Conservation (phyloP, 129 eudicot species). For the Deinandra increscens region DNA sequence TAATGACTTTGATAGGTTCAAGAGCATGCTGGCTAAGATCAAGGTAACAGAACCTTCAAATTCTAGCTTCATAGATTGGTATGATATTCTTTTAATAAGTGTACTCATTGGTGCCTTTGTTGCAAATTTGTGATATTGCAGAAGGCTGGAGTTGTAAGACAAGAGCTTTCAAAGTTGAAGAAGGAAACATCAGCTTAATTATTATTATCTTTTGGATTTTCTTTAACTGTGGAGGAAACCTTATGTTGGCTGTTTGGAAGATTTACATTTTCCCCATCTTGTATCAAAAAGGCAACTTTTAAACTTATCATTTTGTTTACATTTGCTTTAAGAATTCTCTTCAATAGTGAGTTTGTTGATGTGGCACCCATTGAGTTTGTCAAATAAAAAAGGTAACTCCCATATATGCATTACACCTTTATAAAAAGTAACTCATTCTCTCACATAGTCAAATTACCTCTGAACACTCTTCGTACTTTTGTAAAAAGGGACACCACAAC, state of each 20-base stretch:
- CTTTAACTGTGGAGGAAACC: slow-evolving; percentile 1
- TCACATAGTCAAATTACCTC: too few relatives aligned
- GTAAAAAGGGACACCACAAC: too few relatives aligned
- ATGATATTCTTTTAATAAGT: too few relatives aligned
- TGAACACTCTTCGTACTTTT: too few relatives aligned
- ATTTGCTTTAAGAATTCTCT: background rate
- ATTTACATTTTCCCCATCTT: slow-evolving; percentile 4
- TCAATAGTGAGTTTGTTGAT: background rate
- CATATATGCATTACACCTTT: too few relatives aligned
- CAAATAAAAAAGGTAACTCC: too few relatives aligned
- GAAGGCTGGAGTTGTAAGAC: slow-evolving; percentile 60
- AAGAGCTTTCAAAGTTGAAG: slow-evolving; percentile 47
- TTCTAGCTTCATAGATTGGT: too few relatives aligned
- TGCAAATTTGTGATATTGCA: slow-evolving; percentile 29
- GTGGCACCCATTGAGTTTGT: too few relatives aligned
- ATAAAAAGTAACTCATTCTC: too few relatives aligned
- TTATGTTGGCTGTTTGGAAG: slow-evolving; percentile 24
- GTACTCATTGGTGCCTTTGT: background rate
- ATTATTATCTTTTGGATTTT: background rate
- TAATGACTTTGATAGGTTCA: slow-evolving; percentile 58
- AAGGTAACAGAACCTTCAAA: too few relatives aligned
- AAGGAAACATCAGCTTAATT: slow-evolving; percentile 37
- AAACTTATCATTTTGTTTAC: background rate
- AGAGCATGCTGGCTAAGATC: slow-evolving; percentile 58
- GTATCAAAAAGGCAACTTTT: slow-evolving; percentile 19